These are phyloP conservation scores for Epichloe sibirici DNA, from an alignment of 2,329 filamentous ascomycete genomes.

Conservation along the genomic window DNA sequence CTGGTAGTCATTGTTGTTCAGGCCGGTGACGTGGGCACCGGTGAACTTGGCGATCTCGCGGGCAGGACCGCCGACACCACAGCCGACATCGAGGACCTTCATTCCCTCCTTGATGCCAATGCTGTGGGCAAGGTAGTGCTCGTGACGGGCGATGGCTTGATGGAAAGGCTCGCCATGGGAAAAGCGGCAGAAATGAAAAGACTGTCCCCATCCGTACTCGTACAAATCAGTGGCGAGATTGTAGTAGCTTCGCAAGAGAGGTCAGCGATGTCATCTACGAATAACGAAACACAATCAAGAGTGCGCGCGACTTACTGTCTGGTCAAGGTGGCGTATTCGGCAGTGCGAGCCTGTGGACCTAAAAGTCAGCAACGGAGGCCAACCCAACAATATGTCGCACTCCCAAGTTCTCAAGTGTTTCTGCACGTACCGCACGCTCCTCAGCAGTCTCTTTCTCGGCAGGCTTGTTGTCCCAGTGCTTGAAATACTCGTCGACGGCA, in stretches of 20 bases:
- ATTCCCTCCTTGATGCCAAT: constrained; percentile 79
- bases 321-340: constrained; percentile 86
- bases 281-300: background rate
- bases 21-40: constrained; percentile 73
- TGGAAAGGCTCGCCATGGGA: constrained; percentile 74
- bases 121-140: constrained; percentile 89
- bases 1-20: constrained; percentile 99
- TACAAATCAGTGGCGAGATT: constrained; percentile 93
- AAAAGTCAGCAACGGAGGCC: constrained; percentile 8
- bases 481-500: constrained; percentile 86
- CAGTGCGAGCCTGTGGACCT: constrained; percentile 53
- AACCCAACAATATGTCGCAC: background rate
- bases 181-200: constrained; percentile 96
- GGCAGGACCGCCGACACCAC: constrained; percentile 90
- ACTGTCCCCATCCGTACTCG: constrained; percentile 93
- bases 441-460: constrained; percentile 71
- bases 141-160: constrained; percentile 88
- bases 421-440: constrained; percentile 55
- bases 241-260: constrained; percentile 56
- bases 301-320: constrained; percentile 56
- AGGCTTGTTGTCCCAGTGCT: constrained; percentile 85
- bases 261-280: constrained; percentile 9
- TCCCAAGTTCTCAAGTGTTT: background rate
- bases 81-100: constrained; percentile 90
- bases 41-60: constrained; percentile 95